Evolutionary conservation across 805 yeast genomes (phyloP).

Genomic region (Candida bentonensis): DNA sequence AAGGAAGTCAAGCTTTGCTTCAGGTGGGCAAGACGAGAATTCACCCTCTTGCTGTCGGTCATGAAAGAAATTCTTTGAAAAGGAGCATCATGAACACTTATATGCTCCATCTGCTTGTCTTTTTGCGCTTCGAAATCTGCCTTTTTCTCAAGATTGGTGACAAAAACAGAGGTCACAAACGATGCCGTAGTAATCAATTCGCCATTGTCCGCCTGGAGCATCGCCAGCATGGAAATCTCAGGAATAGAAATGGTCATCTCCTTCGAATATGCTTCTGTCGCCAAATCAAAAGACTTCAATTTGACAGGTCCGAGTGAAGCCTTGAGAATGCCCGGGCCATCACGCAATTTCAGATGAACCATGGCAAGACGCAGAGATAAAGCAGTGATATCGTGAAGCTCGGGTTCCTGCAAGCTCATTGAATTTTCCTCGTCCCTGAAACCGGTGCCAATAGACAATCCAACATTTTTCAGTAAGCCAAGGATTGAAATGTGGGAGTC

Average conservation of each 20-base stretch:
- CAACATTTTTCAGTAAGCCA: slow-evolving; percentile 25
- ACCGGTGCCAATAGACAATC: slow-evolving; percentile 42
- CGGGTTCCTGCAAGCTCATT: slow-evolving; percentile 39
- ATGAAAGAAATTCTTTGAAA: slow-evolving; percentile 69
- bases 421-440: slow-evolving; percentile 67
- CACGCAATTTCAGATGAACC: slow-evolving; percentile 29
- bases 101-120: slow-evolving; percentile 46
- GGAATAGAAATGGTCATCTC: slow-evolving; percentile 39
- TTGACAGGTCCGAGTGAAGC: slow-evolving; percentile 15
- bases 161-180: slow-evolving; percentile 41
- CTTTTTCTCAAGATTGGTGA: slow-evolving; percentile 48
- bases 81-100: slow-evolving; percentile 64
- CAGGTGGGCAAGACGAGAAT: slow-evolving; percentile 11
- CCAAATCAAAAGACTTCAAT: slow-evolving; percentile 50
- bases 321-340: slow-evolving; percentile 17
- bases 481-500: slow-evolving; percentile 36
- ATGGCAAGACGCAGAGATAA: slow-evolving; percentile 41
- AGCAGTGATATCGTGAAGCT: slow-evolving; percentile 55
- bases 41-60: slow-evolving; percentile 36
- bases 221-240: slow-evolving; percentile 24
- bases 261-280: slow-evolving; percentile 49
- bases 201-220: slow-evolving; percentile 11
- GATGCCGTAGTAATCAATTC: slow-evolving; percentile 21
- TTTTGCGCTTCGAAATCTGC: slow-evolving; percentile 32
- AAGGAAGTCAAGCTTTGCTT: not conserved